Base-by-base conservation (phyloP, 2,329 filamentous ascomycete species). In the Tolypocladium sp. region DNA sequence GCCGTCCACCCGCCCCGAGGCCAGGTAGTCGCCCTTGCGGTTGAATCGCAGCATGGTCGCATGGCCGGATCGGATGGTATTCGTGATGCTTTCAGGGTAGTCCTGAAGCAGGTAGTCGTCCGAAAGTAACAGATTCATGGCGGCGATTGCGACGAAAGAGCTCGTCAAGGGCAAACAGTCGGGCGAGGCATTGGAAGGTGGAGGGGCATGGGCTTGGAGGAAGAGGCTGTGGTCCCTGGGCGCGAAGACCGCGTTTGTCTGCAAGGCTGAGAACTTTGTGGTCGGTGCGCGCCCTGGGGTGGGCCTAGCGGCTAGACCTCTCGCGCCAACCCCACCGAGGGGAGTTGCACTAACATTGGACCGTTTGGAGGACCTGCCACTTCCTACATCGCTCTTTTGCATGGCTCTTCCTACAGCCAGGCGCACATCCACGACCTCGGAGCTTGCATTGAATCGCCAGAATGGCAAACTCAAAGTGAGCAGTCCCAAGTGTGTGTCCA, bases 1-100 rank as follows among this genome's bases (percentile, higher is more conserved):
- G 65, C 94, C 94, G 76, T 99, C 94, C 62, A 92, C 90, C 70
- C 94, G 88, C 63, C 94, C 94, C 37, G 92, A 96, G 52, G 94
- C 94, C 63, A 99, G 86, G 67, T 94, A 92, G 75, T 99, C 93
- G 73, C 94, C 94, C 70, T 88, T 90, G 70, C 92, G 90, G 70
- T 93, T 97, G 82, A 99, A 99, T 64, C 93, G 91, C 62, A 87
- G 76, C 68, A 82, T 85, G 65, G 83, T 85, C 60, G 84, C 82
- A 74, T 88, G 84, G 33, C 84, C 83, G 49, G 82, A 85, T 56
- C 93, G 89, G 63, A 99, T 88, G 60, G 89, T 92, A 70, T 91
- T 91, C 40, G 90, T 92, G 65, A 96, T 88, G 62, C 90, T 87
- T 70, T 97, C 92, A 58, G 93, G 92, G 71, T 94, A 96, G 76